Evolutionary conservation across 257 asterid genomes (phyloP).

Genomic region (Solanum sejunctum): DNA sequence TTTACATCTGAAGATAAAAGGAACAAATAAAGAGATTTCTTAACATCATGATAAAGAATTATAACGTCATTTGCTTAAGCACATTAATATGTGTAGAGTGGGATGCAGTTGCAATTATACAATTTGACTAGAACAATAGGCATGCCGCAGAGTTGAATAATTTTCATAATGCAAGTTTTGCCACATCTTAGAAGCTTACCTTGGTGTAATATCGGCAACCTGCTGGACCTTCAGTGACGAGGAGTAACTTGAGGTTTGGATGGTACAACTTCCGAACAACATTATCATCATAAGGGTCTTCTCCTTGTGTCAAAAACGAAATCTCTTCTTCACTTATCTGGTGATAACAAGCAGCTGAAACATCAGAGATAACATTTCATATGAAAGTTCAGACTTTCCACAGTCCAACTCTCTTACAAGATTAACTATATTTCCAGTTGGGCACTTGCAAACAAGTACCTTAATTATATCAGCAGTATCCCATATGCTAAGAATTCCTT

Average conservation of each 20-base stretch:
- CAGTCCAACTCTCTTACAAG: neutral
- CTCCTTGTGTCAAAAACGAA: conserved; percentile 71
- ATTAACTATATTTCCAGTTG: neutral
- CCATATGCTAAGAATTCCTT: conserved; percentile 97
- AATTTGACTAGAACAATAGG: neutral
- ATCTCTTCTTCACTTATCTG: conserved; percentile 98
- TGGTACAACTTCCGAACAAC: conserved; percentile 86
- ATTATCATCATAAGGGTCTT: conserved; percentile 83
- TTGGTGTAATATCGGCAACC: conserved; percentile 97
- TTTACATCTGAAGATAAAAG: neutral
- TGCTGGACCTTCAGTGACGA: conserved; percentile 90
- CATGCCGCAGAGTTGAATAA: neutral
- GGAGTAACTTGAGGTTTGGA: conserved; percentile 68
- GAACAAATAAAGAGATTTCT: neutral
- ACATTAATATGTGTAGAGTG: neutral
- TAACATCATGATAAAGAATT: neutral
- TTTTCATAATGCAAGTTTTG: neutral
- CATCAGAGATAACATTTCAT: conserved; percentile 1
- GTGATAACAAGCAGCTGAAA: conserved; percentile 3
- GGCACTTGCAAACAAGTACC: conserved; percentile 29
- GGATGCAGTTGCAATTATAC: neutral
- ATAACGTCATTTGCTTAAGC: neutral
- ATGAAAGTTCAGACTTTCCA: neutral
- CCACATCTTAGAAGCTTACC: conserved; percentile 28
- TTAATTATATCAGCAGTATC: conserved; percentile 84